phyloP scores from a whole-genome alignment of 2,329 filamentous ascomycete species.

The Colletotrichum salicis region DNA sequence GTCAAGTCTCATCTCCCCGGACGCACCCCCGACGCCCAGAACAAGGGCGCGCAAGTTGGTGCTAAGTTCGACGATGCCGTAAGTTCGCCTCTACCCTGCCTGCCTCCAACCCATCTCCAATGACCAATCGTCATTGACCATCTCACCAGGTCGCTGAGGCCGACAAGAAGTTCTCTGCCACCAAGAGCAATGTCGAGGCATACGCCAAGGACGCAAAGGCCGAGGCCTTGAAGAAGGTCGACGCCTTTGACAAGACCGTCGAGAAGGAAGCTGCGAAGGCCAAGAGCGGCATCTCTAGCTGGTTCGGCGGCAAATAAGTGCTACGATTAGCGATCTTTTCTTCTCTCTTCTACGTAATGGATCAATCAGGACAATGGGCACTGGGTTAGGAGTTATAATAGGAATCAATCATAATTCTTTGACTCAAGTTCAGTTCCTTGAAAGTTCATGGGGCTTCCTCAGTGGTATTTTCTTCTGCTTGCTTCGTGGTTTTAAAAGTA shows the following conservation, averaged over 20 bases:
- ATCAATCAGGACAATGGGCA: conserved; percentile 11
- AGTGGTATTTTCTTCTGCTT: not conserved
- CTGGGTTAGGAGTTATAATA: conserved; percentile 13
- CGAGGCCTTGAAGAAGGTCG: conserved; percentile 76
- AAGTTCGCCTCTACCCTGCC: conserved; percentile 77
- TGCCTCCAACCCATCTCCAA: conserved; percentile 36
- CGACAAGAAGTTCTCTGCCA: conserved; percentile 69
- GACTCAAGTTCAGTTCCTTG: not conserved
- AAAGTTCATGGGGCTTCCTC: not conserved
- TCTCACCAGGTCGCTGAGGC: conserved; percentile 67
- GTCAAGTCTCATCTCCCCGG: conserved; percentile 75
- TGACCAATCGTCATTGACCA: conserved; percentile 42
- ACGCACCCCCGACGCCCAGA: conserved; percentile 70
- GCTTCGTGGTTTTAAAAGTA: not conserved
- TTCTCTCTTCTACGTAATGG: not conserved
- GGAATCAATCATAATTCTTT: conserved; percentile 14
- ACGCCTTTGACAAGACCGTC: conserved; percentile 85
- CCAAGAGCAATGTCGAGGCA: conserved; percentile 69
- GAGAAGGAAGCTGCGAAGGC: conserved; percentile 82
- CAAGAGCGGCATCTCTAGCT: conserved; percentile 84
- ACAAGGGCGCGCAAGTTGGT: conserved; percentile 59
- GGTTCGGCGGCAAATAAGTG: conserved; percentile 77
- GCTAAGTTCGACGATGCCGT: conserved; percentile 67
- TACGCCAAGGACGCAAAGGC: conserved; percentile 72
- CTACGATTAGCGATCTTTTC: not conserved